A percentile compares a stretch with the other conserved stretches of the same genome.
Conservation (phyloP, 2,329 filamentous ascomycete genomes). For the Ophiostoma perfectum region DNA sequence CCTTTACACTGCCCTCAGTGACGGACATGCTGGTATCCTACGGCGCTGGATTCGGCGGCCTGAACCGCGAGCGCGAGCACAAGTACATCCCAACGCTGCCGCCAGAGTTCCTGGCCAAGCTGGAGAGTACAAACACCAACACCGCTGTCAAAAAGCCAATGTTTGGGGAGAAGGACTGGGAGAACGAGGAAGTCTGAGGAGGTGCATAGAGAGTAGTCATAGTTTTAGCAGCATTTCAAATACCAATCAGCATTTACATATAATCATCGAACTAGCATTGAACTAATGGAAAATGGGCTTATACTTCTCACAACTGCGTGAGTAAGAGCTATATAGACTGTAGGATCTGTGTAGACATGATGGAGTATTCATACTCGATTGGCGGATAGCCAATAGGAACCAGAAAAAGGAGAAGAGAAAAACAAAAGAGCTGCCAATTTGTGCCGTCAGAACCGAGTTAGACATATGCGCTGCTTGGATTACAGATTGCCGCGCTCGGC, state of each 20-base stretch:
- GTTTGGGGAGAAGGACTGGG: slow-evolving; percentile 61
- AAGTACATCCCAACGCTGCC: slow-evolving; percentile 97
- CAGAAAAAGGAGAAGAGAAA: too few species aligned
- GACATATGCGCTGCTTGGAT: background rate
- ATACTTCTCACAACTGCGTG: too few species aligned
- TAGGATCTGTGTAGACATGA: too few species aligned
- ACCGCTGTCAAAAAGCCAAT: slow-evolving; percentile 46
- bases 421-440: too few species aligned
- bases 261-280: background rate
- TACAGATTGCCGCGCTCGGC: slow-evolving; percentile 75
- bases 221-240: background rate
- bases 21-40: slow-evolving; percentile 97
- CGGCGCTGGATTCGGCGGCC: slow-evolving; percentile 86
- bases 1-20: slow-evolving; percentile 89
- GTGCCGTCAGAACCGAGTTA: too few species aligned
- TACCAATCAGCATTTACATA: background rate
- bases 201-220: background rate
- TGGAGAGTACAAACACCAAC: slow-evolving; percentile 56
- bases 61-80: slow-evolving; percentile 83
- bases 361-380: too few species aligned
- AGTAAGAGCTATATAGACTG: too few species aligned
- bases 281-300: too few species aligned
- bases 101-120: slow-evolving; percentile 82
- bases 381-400: too few species aligned
- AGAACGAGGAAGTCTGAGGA: slow-evolving; percentile 54